A percentile compares a stretch with the other conserved stretches of the same genome.
Conservation (phyloP, 768 basidiomycete species). For the Boletus sp. region DNA sequence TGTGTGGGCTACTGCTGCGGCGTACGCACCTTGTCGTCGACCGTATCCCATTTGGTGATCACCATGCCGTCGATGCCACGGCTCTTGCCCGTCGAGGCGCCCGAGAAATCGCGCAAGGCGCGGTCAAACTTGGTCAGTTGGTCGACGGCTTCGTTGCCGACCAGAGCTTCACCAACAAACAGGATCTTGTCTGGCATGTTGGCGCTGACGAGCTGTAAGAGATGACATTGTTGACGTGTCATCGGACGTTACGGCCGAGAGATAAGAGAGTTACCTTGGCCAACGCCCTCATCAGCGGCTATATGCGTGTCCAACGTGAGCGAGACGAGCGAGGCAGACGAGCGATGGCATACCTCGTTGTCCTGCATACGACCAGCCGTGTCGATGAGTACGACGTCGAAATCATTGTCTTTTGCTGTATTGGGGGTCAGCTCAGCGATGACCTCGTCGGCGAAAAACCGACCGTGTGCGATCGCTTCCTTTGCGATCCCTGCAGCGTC, state of each 20-base stretch:
- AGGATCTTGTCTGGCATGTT: conserved; percentile 97
- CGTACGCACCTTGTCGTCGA: conserved; percentile 82
- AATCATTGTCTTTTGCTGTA: conserved; percentile 81
- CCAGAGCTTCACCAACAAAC: conserved; percentile 97
- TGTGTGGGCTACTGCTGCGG: too few relatives aligned
- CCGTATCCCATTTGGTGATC: conserved; percentile 99
- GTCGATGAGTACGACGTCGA: conserved; percentile 97
- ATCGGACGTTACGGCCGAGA: background rate
- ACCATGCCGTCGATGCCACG: conserved; percentile 98
- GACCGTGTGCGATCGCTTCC: conserved; percentile 91
- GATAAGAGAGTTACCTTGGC: conserved; percentile 63
- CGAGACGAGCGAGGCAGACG: background rate
- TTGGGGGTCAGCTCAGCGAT: conserved; percentile 3
- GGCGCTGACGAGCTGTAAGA: conserved; percentile 73
- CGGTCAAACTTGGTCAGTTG: conserved; percentile 97
- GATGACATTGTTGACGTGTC: background rate
- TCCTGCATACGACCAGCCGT: conserved; percentile 99
- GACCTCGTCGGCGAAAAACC: conserved; percentile 16
- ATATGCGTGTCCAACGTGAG: conserved; percentile 9
- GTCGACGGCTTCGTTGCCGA: conserved; percentile 98
- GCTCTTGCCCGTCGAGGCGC: conserved; percentile 61
- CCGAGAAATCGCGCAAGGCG: conserved; percentile 88
- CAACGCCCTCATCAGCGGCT: conserved; percentile 97
- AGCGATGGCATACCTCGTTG: conserved; percentile 69
- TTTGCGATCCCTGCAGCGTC: conserved; percentile 98